Evolutionary conservation across 2,329 filamentous ascomycete species (phyloP).

Genomic region (Fusarium sp.): DNA sequence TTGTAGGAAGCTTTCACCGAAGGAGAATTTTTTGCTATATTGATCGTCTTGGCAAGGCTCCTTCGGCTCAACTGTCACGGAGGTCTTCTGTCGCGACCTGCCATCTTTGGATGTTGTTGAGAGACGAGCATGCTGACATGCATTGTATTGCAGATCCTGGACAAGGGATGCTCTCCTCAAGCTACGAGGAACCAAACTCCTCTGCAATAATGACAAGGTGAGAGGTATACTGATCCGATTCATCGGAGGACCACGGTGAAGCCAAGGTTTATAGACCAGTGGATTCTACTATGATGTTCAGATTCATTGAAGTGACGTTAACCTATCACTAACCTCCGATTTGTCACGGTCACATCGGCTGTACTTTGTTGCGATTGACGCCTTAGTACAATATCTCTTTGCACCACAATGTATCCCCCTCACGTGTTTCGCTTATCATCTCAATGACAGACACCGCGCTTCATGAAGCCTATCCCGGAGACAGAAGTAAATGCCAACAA

Average conservation of each 20-base stretch:
- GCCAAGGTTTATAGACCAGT: not conserved
- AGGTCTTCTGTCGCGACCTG: not conserved
- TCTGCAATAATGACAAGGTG: not conserved
- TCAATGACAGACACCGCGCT: not conserved
- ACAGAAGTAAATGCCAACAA: not conserved
- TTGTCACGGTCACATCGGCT: not conserved
- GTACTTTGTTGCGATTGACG: not conserved
- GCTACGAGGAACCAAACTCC: not conserved
- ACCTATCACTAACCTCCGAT: not conserved
- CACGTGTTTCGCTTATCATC: not conserved
- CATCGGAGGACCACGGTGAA: not conserved
- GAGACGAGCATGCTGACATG: not conserved
- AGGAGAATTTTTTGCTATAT: not conserved
- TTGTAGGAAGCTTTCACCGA: not conserved
- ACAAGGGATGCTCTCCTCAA: not conserved
- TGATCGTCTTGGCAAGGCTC: not conserved
- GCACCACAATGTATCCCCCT: not conserved
- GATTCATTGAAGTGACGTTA: not conserved
- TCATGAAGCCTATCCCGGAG: not conserved
- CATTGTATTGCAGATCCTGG: not conserved
- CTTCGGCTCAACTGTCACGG: not conserved
- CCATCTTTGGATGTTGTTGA: not conserved
- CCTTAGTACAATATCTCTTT: not conserved
- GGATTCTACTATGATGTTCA: not conserved
- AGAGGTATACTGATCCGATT: not conserved